A percentile compares a stretch with the other conserved stretches of the same genome.
Evolutionary conservation across 306 rosid species (phyloP).

Genomic region (Malus sieversii): DNA sequence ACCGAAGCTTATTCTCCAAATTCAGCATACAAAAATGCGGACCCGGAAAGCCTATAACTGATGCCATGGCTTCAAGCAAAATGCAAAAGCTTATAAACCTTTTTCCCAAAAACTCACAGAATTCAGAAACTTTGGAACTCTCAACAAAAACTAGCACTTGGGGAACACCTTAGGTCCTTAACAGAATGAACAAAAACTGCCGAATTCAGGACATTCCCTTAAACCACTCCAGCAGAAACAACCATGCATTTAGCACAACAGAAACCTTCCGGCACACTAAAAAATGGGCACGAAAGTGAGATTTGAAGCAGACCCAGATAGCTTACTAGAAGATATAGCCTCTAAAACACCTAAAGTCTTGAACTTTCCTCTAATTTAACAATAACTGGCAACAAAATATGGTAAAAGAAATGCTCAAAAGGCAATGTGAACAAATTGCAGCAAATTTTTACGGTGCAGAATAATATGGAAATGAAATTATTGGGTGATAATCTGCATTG

Average conservation of each 20-base stretch:
- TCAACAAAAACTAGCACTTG: neutral
- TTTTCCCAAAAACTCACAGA: neutral
- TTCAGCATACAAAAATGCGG: slow-evolving; percentile 25
- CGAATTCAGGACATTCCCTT: neutral
- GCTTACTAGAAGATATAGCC: neutral
- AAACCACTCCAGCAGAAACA: neutral
- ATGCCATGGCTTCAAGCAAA: slow-evolving; percentile 35
- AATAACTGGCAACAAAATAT: neutral
- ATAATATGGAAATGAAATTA: neutral
- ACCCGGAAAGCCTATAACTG: slow-evolving; percentile 26
- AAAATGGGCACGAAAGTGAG: neutral
- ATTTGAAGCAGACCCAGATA: neutral
- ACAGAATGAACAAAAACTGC: neutral
- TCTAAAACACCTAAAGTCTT: neutral
- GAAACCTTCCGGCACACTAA: neutral
- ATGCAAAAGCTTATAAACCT: neutral
- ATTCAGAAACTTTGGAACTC: neutral
- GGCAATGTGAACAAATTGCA: neutral
- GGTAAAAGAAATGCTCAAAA: neutral
- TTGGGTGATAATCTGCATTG: neutral
- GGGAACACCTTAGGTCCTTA: neutral
- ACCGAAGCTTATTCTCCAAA: slow-evolving; percentile 8
- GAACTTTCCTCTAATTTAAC: neutral
- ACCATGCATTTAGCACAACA: neutral
- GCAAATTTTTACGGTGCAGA: neutral